Base-by-base conservation (phyloP, 1,284 basidiomycete genomes). In the Irpex lacteus region DNA sequence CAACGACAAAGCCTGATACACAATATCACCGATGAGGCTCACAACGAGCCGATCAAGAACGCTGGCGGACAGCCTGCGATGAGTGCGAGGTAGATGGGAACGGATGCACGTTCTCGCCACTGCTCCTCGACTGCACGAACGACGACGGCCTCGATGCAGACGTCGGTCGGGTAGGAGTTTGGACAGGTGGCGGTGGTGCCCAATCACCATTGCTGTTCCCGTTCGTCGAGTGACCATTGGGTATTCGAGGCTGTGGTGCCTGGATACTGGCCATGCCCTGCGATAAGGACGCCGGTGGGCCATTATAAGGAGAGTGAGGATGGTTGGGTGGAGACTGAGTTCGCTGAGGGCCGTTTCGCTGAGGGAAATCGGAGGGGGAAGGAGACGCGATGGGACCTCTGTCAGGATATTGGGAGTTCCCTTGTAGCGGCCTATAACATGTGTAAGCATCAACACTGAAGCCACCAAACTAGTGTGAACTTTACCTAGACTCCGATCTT, bases 171-270 rank as follows among this genome's bases (percentile, higher is more conserved):
- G 77, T 78, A 49, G 79, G 36, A 11, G 76, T 57, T 44, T 71
- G 71, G 61, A 72, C 68, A 60, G 78, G 79, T 6, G n/a, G 50
- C 59, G 74, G 75, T 38, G 82, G 70, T 38, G 74, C 68, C 85
- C 86, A 88, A 36, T 89, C 86, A 52, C 80, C 79, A 36, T 88
- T 85, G 49, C 80, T 79, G 63, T 79, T 76, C 73, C 80, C 79
- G 63, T 79, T 76, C 73, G 54, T 68, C 71, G 79, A 65, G 72
- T 81, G 76, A 34, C 70, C 81, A 63, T 72, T 72, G 26, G 73
- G 73, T 47, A 72, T 67, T 50, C 76, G 75, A 18, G 81, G 76
- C 64, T 77, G 78, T 3, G 80, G 78, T 40, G 73, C 68, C 64
- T 82, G 79, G 49, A 81, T 77, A 69, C 80, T 76, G 63, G 78